phyloP scores from a whole-genome alignment of 1,284 basidiomycete genomes.

The Limonomyces culmigenus region DNA sequence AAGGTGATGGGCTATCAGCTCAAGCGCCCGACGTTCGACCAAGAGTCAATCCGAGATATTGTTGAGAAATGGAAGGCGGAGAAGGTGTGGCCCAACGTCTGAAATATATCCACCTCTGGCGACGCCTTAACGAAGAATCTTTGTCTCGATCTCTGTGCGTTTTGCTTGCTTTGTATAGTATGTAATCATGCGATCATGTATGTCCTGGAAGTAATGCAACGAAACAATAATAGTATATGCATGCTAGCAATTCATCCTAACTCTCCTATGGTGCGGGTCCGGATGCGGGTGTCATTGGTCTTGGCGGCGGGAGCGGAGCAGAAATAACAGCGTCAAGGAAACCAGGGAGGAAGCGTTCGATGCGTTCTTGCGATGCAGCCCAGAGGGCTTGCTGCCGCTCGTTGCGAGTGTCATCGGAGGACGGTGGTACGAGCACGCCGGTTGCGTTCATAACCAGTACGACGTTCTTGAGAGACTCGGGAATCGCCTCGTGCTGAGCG shows the following conservation, averaged over 20 bases:
- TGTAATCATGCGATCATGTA: too few relatives aligned
- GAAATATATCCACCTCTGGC: too few relatives aligned
- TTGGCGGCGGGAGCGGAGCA: conserved; percentile 16
- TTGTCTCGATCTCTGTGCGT: not conserved
- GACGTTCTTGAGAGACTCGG: conserved; percentile 94
- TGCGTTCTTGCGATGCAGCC: conserved; percentile 67
- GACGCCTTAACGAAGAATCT: not conserved
- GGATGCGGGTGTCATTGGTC: not conserved
- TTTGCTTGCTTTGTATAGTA: too few relatives aligned
- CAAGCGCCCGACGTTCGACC: conserved; percentile 41
- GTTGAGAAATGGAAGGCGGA: conserved; percentile 69
- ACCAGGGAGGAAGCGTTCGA: conserved; percentile 80
- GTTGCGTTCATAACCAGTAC: conserved; percentile 91
- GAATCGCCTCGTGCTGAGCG: conserved; percentile 79
- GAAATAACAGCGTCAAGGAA: conserved; percentile 63
- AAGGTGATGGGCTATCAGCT: conserved; percentile 56
- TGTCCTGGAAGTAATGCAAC: too few relatives aligned
- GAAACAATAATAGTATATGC: not conserved
- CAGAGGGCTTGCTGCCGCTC: conserved; percentile 65
- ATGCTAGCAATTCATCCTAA: not conserved
- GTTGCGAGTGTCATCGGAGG: conserved; percentile 31
- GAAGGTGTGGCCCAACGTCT: conserved; percentile 49
- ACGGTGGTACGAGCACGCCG: conserved; percentile 63
- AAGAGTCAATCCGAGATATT: conserved; percentile 51
- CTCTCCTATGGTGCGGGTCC: too few relatives aligned